These are phyloP conservation scores for Schizosaccharomyces japonicus DNA, from an alignment of 805 yeast species.

Conservation along the genomic window DNA sequence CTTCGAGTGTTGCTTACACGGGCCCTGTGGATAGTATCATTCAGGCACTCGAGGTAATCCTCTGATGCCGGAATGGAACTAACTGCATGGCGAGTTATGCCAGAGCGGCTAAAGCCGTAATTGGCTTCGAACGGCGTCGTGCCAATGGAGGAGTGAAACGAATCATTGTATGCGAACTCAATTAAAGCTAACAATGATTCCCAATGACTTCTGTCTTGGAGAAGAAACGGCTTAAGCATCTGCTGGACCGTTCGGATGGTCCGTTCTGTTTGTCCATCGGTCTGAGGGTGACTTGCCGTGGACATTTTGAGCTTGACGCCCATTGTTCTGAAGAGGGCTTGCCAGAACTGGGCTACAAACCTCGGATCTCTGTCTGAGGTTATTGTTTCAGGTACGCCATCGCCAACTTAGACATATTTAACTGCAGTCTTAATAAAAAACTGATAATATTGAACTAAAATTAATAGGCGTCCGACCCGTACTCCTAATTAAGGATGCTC, in stretches of 20 bases:
- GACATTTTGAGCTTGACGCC: neutral
- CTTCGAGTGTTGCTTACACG: too few relatives aligned
- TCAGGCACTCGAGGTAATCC: too few relatives aligned
- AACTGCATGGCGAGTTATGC: too few relatives aligned
- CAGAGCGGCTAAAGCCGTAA: too few relatives aligned
- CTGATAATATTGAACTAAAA: too few relatives aligned
- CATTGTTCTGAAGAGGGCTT: neutral
- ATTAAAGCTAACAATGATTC: neutral
- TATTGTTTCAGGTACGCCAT: neutral
- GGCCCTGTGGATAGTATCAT: too few relatives aligned
- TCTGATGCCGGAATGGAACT: too few relatives aligned
- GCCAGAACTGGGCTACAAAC: neutral
- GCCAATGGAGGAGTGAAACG: neutral
- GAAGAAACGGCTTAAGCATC: neutral
- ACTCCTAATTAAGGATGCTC: too few relatives aligned
- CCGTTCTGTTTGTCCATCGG: neutral
- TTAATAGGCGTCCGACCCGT: too few relatives aligned
- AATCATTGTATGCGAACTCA: slow-evolving; percentile 3
- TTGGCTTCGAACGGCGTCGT: slow-evolving; percentile 5
- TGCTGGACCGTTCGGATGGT: neutral
- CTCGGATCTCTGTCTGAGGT: neutral
- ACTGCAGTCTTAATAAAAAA: too few relatives aligned
- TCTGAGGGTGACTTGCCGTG: neutral
- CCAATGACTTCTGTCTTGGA: slow-evolving; percentile 5
- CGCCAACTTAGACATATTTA: neutral